Conservation (phyloP, 306 rosid species). For the Quercus variabilis region DNA sequence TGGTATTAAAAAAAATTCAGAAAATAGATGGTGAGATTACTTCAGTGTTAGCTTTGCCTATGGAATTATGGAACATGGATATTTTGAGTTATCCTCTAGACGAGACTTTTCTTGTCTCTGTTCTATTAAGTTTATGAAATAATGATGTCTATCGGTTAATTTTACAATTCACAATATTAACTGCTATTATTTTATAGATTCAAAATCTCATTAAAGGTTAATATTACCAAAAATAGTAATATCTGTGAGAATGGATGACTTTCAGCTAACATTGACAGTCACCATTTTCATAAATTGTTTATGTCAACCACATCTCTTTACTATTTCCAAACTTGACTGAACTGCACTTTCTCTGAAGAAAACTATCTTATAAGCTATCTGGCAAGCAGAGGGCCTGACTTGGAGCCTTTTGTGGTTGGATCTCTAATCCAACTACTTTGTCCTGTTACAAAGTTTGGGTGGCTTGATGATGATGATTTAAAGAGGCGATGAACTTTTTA, state of each 20-base stretch:
- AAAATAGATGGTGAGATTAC: not conserved
- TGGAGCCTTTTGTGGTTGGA: constrained; percentile 45
- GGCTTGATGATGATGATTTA: constrained; percentile 53
- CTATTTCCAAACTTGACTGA: constrained; percentile 22
- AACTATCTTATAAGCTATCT: constrained; percentile 46
- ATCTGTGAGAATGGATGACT: not conserved
- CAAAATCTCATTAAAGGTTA: too few species aligned
- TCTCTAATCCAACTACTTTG: constrained; percentile 45
- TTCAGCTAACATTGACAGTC: constrained; percentile 3
- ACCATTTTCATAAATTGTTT: constrained; percentile 6
- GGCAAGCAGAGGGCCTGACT: constrained; percentile 38
- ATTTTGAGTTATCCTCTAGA: constrained; percentile 11
- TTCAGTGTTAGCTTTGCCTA: too few species aligned
- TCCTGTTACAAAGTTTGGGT: constrained; percentile 45
- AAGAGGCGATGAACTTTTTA: constrained; percentile 41
- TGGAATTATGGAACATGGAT: not conserved
- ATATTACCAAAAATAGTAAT: too few species aligned
- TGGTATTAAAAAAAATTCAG: too few species aligned
- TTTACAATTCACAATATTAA: too few species aligned
- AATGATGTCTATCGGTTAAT: not conserved
- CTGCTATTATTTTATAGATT: too few species aligned
- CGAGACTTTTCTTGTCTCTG: constrained; percentile 15
- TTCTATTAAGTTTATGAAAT: constrained; percentile 3
- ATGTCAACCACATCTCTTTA: constrained; percentile 1
- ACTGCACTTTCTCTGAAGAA: constrained; percentile 39